These are phyloP conservation scores for Suillus variegatus DNA, from an alignment of 768 basidiomycete genomes.

Conservation along the genomic window DNA sequence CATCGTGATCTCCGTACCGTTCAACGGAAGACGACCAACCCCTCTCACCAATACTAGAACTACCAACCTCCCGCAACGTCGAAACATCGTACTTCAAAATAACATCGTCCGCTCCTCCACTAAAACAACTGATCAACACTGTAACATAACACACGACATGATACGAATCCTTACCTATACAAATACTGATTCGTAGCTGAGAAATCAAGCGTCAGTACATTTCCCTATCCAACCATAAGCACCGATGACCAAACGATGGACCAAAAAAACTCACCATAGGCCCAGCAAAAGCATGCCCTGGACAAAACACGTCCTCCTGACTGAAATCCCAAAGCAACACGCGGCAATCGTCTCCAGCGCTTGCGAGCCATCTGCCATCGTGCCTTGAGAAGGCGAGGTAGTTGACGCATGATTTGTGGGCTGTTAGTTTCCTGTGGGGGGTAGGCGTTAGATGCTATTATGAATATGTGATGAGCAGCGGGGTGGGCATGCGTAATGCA, in stretches of 20 bases:
- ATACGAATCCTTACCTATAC: conserved; percentile 48
- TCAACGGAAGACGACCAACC: conserved; percentile 19
- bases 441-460: neutral
- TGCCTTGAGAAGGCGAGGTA: conserved; percentile 60
- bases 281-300: conserved; percentile 46
- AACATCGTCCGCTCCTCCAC: conserved; percentile 55
- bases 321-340: conserved; percentile 70
- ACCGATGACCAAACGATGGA: neutral
- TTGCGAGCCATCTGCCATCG: conserved; percentile 63
- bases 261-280: conserved; percentile 33
- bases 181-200: conserved; percentile 65
- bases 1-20: conserved; percentile 34
- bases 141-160: neutral
- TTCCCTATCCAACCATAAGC: conserved; percentile 44
- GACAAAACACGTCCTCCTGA: conserved; percentile 50
- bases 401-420: conserved; percentile 67
- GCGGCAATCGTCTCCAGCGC: conserved; percentile 65
- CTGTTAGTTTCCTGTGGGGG: conserved; percentile 33
- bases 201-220: conserved; percentile 72
- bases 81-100: conserved; percentile 58
- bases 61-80: conserved; percentile 26
- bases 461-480: neutral
- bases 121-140: conserved; percentile 23
- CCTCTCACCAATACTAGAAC: neutral
- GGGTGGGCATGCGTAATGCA: neutral